Base-by-base conservation (phyloP, 1,284 basidiomycete species). In the Ganoderma meredithae region DNA sequence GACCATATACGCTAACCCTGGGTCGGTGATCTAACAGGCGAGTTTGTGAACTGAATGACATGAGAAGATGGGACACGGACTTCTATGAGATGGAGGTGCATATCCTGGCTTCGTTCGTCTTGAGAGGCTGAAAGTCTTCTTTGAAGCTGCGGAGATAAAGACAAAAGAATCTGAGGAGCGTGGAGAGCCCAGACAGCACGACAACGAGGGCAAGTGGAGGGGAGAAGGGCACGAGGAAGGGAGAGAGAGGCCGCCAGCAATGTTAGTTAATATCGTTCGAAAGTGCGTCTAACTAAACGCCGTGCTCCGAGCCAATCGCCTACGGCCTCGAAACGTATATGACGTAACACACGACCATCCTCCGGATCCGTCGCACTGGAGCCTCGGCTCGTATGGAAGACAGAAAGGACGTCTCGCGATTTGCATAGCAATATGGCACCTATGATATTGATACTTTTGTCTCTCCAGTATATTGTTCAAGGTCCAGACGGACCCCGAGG, bases 1-100 rank as follows among this genome's bases (percentile, higher is more conserved):
- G 70, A 91, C 88, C 53, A 93, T 89, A 76, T 95, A 95, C 2
- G 89, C 86, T 66, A 89, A 73, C 33, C 85, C 81, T 0, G 87
- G 77, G 19, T 81, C 76, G 7, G 86, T 83, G 1, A 87, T 79
- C 89, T 90, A 61, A 31, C 53, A 56, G 71, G 74, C 75, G 72
- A 75, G 75, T 78, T 77, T 76, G 77, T 78, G 75, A 77, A 71
- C 68, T 73, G 71, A 60, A 66, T 27, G 27, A 44, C n/a, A 33
- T 39, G 25, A 68, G 33, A 44, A 27, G 63, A 71, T 75, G 75
- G 44, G 49, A 55, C 65, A 78, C 78, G 75, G 74, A 79, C 83
- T 77, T 78, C 71, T 66, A 77, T 40, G 22, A 76, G 68, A 13
- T 75, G 62, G 53, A 75, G n/a, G 31, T 60, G 56, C 74, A 74